phyloP scores from a whole-genome alignment of 352 stramenopile genomes.

The Blastocystis hominis region DNA sequence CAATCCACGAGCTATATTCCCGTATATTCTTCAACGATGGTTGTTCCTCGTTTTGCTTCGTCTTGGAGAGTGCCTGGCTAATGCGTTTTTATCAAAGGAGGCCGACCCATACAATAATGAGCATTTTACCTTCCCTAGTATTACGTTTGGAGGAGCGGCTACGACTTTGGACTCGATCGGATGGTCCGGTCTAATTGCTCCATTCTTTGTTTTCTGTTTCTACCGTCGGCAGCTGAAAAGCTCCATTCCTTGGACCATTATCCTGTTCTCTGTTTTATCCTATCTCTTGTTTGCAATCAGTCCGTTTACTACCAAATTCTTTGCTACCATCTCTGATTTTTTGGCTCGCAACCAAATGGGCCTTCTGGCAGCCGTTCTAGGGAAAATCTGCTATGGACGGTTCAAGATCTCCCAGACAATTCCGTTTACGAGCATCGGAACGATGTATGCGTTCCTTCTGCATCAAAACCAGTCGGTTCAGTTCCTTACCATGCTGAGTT shows the following conservation, averaged over 20 bases:
- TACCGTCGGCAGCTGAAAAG: neutral
- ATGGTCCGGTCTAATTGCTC: constrained; percentile 29
- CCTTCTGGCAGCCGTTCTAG: constrained; percentile 6
- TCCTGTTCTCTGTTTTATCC: neutral
- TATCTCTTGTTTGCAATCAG: constrained; percentile 31
- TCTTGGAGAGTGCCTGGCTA: neutral
- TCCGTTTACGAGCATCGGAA: neutral
- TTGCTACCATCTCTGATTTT: neutral
- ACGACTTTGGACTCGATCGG: constrained; percentile 53
- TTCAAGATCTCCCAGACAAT: constrained; percentile 50
- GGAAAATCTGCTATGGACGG: constrained; percentile 15
- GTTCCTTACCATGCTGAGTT: neutral
- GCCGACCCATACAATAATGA: constrained; percentile 45
- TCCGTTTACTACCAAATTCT: neutral
- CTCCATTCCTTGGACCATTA: neutral
- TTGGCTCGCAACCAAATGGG: neutral
- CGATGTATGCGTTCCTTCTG: neutral
- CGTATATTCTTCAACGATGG: constrained; percentile 44
- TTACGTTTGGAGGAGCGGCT: neutral
- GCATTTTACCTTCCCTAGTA: neutral
- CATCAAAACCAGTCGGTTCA: neutral
- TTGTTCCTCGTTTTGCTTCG: constrained; percentile 38
- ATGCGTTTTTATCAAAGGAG: neutral
- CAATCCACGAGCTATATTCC: neutral
- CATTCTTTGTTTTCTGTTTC: neutral